phyloP scores from a whole-genome alignment of 2,329 filamentous ascomycete species.

The Dendrostoma leiphaemia region DNA sequence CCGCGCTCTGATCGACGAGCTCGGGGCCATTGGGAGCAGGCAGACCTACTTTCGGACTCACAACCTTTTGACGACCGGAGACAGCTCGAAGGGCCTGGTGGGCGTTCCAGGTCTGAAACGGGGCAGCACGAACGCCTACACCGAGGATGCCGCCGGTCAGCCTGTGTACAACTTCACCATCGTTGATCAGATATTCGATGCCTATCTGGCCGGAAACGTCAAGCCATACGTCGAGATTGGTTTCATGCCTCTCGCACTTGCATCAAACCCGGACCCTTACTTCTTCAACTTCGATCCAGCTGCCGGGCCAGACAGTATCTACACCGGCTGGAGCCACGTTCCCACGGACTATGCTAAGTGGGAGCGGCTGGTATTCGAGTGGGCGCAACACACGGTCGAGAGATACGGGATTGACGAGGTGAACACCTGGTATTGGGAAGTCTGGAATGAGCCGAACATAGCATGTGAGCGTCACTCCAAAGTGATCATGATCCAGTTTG shows the following conservation, averaged over 20 bases:
- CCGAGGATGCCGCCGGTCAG: background rate
- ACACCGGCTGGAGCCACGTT: conserved; percentile 4
- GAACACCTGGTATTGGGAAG: conserved; percentile 9
- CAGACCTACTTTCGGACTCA: conserved; percentile 8
- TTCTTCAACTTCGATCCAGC: conserved; percentile 7
- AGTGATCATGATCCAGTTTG: no score
- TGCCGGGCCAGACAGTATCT: conserved; percentile 5
- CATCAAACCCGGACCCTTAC: conserved; percentile 2
- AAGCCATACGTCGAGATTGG: conserved; percentile 6
- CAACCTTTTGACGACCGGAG: conserved; percentile 6
- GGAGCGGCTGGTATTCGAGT: conserved; percentile 1
- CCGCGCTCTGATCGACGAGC: conserved; percentile 1
- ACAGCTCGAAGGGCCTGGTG: conserved; percentile 4
- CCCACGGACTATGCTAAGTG: background rate
- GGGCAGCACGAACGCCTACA: conserved; percentile 9
- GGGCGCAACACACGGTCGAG: conserved; percentile 2
- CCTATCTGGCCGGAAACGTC: conserved; percentile 6
- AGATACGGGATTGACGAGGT: conserved; percentile 2
- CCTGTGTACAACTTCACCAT: conserved; percentile 10
- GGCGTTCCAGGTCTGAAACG: conserved; percentile 7
- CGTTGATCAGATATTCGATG: conserved; percentile 3
- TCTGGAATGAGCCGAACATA: conserved; percentile 9
- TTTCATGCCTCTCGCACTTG: conserved; percentile 1
- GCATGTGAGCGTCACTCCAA: background rate
- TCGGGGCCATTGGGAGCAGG: background rate